Evolutionary conservation across 2,329 filamentous ascomycete genomes (phyloP).

Genomic region (Scedosporium minutisporum): DNA sequence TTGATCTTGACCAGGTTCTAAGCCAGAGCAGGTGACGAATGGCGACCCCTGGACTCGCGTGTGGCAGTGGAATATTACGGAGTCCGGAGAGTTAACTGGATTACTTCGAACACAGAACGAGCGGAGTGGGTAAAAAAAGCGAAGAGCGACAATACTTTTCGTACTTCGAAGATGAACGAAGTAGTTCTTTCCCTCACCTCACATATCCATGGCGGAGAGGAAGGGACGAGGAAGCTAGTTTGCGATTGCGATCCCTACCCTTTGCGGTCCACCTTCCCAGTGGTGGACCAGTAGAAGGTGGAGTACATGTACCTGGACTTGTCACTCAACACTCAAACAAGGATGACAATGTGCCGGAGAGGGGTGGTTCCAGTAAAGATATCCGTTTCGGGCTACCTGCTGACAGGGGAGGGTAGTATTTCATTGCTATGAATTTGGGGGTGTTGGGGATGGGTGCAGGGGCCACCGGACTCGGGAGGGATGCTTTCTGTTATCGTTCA

Average conservation of each 20-base stretch:
- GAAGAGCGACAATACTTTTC: not conserved
- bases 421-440: conserved; percentile 2
- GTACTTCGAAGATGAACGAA: not conserved
- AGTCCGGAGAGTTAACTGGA: not conserved
- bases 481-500: not conserved
- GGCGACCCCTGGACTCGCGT: not conserved
- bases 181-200: not conserved
- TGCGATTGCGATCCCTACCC: not conserved
- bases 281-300: not conserved
- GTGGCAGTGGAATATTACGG: not conserved
- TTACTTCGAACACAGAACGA: not conserved
- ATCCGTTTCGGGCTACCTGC: conserved; percentile 3
- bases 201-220: not conserved
- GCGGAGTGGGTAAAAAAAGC: not conserved
- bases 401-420: conserved; percentile 6
- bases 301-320: conserved; percentile 1
- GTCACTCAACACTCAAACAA: not conserved
- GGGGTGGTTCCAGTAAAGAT: not conserved
- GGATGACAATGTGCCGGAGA: not conserved
- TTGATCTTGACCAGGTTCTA: not conserved
- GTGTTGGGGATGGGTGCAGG: not conserved
- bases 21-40: not conserved
- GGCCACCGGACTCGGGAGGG: not conserved
- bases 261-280: not conserved
- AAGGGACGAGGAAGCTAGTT: not conserved